phyloP scores from a whole-genome alignment of 1,139 yeast genomes.

The Kurtzmaniella quercitrusa region DNA sequence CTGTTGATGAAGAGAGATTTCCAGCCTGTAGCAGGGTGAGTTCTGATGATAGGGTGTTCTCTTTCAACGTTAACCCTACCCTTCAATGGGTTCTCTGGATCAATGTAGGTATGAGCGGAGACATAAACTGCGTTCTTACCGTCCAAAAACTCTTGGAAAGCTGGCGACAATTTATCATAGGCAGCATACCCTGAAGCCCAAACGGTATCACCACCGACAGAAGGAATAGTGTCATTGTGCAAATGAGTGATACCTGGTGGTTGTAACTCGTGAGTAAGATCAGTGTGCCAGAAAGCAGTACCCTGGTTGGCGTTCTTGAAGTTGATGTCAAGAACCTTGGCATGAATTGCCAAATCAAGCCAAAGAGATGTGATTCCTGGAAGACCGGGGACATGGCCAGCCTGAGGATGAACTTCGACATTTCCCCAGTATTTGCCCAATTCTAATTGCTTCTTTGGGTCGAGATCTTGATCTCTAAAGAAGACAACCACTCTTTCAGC shows the following conservation, averaged over 20 bases:
- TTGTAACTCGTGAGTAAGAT: conserved; percentile 15
- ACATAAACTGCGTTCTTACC: conserved; percentile 20
- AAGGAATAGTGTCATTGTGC: conserved; percentile 15
- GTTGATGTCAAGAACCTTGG: conserved; percentile 10
- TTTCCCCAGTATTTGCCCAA: conserved; percentile 44
- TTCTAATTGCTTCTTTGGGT: conserved; percentile 41
- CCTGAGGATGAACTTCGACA: conserved; percentile 46
- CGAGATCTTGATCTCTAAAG: conserved; percentile 43
- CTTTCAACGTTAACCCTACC: conserved; percentile 17
- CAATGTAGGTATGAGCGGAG: conserved; percentile 19
- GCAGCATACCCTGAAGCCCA: conserved; percentile 19
- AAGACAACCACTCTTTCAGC: conserved; percentile 51
- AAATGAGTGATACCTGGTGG: conserved; percentile 16
- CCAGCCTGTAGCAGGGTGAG: conserved; percentile 17
- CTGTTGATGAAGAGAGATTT: conserved; percentile 18
- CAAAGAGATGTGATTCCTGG: conserved; percentile 18
- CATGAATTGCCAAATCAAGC: conserved; percentile 12
- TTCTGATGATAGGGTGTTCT: conserved; percentile 15
- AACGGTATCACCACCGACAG: conserved; percentile 15
- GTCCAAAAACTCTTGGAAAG: conserved; percentile 19
- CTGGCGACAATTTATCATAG: conserved; percentile 20
- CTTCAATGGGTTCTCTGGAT: conserved; percentile 18
- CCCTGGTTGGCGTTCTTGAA: conserved; percentile 13
- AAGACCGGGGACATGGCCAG: conserved; percentile 35
- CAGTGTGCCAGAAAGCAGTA: conserved; percentile 15